Evolutionary conservation across 805 yeast species (phyloP).

Genomic region (Spathaspora sp.): DNA sequence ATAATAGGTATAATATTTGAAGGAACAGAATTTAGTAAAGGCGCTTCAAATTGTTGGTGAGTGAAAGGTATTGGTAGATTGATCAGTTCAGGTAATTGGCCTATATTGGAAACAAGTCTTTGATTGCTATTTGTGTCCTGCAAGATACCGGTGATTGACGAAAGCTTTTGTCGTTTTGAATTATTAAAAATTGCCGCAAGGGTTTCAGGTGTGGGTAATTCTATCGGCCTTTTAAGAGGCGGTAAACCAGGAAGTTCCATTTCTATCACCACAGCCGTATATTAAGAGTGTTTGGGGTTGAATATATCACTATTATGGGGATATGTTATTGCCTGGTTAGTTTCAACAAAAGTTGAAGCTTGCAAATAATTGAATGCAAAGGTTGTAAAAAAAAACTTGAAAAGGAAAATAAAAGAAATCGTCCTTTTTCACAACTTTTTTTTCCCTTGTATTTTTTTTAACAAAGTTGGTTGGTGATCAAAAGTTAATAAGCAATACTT

Average conservation of each 20-base stretch:
- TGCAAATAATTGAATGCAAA: neutral
- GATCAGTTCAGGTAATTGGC: neutral
- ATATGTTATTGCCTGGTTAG: neutral
- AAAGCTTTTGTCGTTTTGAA: slow-evolving; percentile 2
- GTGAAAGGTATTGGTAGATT: neutral
- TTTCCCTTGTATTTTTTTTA: neutral
- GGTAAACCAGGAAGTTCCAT: neutral
- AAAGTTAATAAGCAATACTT: no score
- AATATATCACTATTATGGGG: neutral
- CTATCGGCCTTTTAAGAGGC: slow-evolving; percentile 6
- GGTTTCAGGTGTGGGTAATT: slow-evolving; percentile 10
- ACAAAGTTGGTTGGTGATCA: neutral
- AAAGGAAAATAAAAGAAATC: neutral
- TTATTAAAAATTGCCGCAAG: slow-evolving; percentile 11
- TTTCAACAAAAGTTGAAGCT: neutral
- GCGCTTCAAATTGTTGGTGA: slow-evolving; percentile 5
- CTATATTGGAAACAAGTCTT: neutral
- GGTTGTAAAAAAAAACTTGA: neutral
- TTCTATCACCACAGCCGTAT: neutral
- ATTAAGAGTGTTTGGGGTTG: neutral
- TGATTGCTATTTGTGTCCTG: neutral
- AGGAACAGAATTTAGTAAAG: slow-evolving; percentile 34
- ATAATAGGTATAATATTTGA: slow-evolving; percentile 32
- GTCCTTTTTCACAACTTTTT: neutral
- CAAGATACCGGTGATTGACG: neutral